Evolutionary conservation across 1,284 basidiomycete species (phyloP), one percentile per base, ranked within the genome.

Genomic region (Coniophora puteana): DNA sequence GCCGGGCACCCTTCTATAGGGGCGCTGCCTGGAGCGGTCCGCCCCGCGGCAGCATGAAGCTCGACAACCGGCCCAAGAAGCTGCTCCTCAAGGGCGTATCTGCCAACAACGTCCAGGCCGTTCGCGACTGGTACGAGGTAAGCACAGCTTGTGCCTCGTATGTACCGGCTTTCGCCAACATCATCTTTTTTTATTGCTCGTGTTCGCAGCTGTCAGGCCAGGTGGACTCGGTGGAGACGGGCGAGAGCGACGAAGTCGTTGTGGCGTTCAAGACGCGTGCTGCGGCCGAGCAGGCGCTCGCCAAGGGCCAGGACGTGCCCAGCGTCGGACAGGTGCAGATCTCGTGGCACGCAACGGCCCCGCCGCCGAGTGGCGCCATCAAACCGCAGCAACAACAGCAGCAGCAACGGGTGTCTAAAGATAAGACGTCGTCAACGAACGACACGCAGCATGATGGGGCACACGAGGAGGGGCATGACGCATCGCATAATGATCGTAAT

Each of bases 51-150:
- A 88, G 78, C 51, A 88, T 95, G 82, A 86, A 87, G 51, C 77
- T 97, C 18, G 93, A 97, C 64, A 93, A 95, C 54, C 80, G 93
- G 14, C 88, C 93, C 4, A 89, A 84, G 63, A 83, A 79, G 57
- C 65, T 97, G 22, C 63, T 87, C 31, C 68, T 96, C 27, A 83
- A 88, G 50, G 88, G 83, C 27, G 77, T 78, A 2, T 67, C 66
- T 23, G 67, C 69, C 18, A 78, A 78, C 26, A 69, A 67, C 39
- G 53, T 74, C 34, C 78, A 82, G 49, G 73, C 78, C 18, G 70
- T 92, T 40, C 78, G 77, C 47, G 80, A 87, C 49, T 94, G 89
- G 83, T 94, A 86, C 59, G 86, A 89, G 72, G 82, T 86, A 51
- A 50, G 78, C 53, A 24, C 23, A 16, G 13, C 36, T 51, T 23